phyloP scores from a whole-genome alignment of 2,329 filamentous ascomycete genomes.

The Diplodia sapinea region DNA sequence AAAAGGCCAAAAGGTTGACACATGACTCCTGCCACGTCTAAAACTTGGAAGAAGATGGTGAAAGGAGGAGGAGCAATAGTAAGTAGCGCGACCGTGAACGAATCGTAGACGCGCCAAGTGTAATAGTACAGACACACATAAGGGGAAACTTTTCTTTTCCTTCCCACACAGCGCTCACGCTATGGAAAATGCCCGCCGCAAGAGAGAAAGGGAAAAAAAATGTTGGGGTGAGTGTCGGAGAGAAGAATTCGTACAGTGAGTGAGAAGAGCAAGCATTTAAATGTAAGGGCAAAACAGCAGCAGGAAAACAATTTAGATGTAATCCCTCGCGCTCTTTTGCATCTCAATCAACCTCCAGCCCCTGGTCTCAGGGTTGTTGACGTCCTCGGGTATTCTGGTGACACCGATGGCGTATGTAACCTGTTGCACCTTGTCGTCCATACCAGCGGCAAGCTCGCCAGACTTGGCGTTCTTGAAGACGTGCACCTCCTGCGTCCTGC shows the following conservation, averaged over 20 bases:
- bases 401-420: slow-evolving; percentile 98
- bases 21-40: slow-evolving; percentile 11
- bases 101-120: neutral
- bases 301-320: slow-evolving; percentile 57
- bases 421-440: slow-evolving; percentile 98
- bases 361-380: slow-evolving; percentile 93
- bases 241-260: slow-evolving; percentile 1
- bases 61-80: neutral
- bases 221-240: neutral
- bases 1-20: neutral
- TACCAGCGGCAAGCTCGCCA: slow-evolving; percentile 86
- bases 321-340: slow-evolving; percentile 97
- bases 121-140: slow-evolving; percentile 22
- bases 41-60: neutral
- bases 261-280: neutral
- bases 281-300: neutral
- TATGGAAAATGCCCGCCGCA: slow-evolving; percentile 13
- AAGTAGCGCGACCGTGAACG: neutral
- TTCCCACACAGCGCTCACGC: slow-evolving; percentile 17
- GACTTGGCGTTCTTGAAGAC: slow-evolving; percentile 94
- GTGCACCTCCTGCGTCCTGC: slow-evolving; percentile 95
- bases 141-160: slow-evolving; percentile 3
- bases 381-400: slow-evolving; percentile 90
- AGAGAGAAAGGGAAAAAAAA: neutral
- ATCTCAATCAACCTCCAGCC: slow-evolving; percentile 98